Evolutionary conservation across 108 stramenopile genomes (phyloP).

Genomic region (Nitzschia sp.): DNA sequence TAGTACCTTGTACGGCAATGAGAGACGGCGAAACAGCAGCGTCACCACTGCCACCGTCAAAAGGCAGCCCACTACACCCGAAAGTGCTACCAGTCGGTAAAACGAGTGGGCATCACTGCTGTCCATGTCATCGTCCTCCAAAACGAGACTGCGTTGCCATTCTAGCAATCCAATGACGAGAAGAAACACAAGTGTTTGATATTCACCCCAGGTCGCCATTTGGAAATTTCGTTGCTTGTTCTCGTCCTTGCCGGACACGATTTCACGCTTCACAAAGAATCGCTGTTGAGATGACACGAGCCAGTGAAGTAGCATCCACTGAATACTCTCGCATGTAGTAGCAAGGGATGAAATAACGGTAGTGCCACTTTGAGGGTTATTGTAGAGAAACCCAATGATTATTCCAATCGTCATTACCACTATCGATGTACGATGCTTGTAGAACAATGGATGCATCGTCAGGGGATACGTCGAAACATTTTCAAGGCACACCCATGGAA

Average conservation of each 20-base stretch:
- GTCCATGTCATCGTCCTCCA: too few species aligned
- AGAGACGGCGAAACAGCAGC: background rate
- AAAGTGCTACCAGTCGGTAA: background rate
- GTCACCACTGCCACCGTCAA: background rate
- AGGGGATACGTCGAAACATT: background rate
- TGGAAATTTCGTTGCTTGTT: background rate
- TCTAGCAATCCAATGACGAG: background rate
- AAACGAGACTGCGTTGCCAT: background rate
- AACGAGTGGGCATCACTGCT: too few species aligned
- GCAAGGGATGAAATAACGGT: too few species aligned
- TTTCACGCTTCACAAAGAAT: background rate
- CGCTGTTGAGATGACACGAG: background rate
- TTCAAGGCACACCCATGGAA: background rate
- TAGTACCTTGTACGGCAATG: background rate
- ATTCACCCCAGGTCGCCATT: background rate
- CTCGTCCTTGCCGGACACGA: background rate
- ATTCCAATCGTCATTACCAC: background rate
- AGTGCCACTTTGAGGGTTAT: too few species aligned
- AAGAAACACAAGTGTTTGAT: constrained; percentile 1
- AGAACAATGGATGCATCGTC: background rate
- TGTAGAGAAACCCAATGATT: background rate
- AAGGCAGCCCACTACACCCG: constrained; percentile 3
- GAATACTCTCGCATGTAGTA: background rate
- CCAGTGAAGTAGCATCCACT: background rate
- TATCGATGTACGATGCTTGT: background rate